Conservation (phyloP, 352 stramenopile species). For the Phytophthora hibernalis region DNA sequence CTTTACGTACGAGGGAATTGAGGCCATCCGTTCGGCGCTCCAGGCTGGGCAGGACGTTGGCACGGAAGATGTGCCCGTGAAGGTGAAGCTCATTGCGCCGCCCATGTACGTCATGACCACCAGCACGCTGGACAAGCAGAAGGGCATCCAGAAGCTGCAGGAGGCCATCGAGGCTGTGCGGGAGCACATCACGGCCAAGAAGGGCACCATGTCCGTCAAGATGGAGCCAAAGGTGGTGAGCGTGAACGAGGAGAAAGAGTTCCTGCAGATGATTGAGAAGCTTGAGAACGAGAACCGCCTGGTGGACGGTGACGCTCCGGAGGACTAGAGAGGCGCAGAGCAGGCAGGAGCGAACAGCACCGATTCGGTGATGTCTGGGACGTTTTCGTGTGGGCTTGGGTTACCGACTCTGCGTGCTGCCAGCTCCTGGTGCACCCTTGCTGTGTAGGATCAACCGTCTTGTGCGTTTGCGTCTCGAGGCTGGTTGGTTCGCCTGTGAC, state of each 20-base stretch:
- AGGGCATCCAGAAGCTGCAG: constrained; percentile 97
- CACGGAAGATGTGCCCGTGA: constrained; percentile 93
- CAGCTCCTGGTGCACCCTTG: constrained; percentile 12
- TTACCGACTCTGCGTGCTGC: constrained; percentile 16
- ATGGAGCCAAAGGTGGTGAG: constrained; percentile 99
- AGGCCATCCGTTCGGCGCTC: constrained; percentile 97
- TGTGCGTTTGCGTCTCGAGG: constrained; percentile 16
- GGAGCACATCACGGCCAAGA: constrained; percentile 95
- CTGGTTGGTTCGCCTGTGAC: constrained; percentile 11
- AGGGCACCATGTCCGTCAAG: constrained; percentile 96
- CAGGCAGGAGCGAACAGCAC: constrained; percentile 16
- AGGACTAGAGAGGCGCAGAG: constrained; percentile 79
- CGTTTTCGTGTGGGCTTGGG: constrained; percentile 13
- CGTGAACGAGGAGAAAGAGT: constrained; percentile 98
- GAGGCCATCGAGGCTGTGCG: constrained; percentile 96
- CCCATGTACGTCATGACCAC: constrained; percentile 99
- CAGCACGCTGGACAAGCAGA: constrained; percentile 98
- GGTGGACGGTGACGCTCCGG: constrained; percentile 97
- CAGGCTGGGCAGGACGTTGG: constrained; percentile 88
- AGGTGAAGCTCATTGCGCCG: constrained; percentile 99
- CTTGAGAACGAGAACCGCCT: constrained; percentile 99
- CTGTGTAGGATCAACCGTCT: constrained; percentile 4
- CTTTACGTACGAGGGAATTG: constrained; percentile 99
- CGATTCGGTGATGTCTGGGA: constrained; percentile 3
- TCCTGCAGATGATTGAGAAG: constrained; percentile 99